These are phyloP conservation scores for Verticillium alfalfae DNA, from an alignment of 2,329 filamentous ascomycete species.

Conservation along the genomic window DNA sequence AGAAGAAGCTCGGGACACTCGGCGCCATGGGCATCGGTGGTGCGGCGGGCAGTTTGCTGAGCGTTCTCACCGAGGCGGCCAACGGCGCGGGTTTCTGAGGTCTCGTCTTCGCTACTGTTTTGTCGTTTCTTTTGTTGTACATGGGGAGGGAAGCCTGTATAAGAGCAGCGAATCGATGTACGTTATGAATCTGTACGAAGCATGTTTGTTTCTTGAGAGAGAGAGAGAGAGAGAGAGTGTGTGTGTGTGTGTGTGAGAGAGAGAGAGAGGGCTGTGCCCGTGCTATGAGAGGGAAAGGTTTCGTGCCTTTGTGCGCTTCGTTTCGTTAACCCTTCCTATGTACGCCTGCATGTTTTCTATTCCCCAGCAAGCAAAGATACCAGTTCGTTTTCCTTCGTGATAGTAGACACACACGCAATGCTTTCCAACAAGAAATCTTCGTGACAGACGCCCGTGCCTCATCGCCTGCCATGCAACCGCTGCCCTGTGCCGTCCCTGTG, in stretches of 20 bases:
- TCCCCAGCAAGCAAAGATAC: neutral
- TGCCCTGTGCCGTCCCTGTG: no score
- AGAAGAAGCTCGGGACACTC: constrained; percentile 44
- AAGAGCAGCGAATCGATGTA: neutral
- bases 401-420: neutral
- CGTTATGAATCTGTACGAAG: neutral
- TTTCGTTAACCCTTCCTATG: neutral
- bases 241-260: no score
- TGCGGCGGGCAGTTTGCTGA: constrained; percentile 52
- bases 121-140: no score
- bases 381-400: neutral
- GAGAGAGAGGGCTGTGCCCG: neutral
- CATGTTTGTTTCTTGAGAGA: neutral
- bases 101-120: neutral
- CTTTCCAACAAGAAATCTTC: neutral
- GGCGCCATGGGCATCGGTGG: constrained; percentile 55
- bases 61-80: constrained; percentile 53
- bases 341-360: neutral
- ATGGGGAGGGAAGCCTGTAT: neutral
- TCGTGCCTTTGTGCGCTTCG: neutral
- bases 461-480: constrained; percentile 1
- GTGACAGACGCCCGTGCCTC: neutral
- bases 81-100: constrained; percentile 10
- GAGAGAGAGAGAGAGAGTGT: no score
- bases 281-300: neutral